Percentiles rank a stretch among this genome's conserved stretches.
phyloP scores from a whole-genome alignment of 2,329 filamentous ascomycete genomes.

The Aspergillus sp. region DNA sequence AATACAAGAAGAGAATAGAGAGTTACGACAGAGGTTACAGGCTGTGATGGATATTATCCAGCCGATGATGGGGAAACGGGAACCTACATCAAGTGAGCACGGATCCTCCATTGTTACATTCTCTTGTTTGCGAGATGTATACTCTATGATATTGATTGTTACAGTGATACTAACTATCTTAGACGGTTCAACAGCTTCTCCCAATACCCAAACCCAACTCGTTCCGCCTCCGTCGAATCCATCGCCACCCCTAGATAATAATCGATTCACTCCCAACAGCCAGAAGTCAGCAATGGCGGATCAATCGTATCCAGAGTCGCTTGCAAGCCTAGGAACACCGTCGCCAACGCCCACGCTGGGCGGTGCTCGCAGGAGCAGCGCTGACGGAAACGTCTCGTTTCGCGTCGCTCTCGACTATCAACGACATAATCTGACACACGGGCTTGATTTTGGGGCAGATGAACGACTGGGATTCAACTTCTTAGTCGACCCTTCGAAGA shows the following conservation, averaged over 20 bases:
- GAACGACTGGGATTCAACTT: slow-evolving; percentile 69
- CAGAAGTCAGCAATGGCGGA: slow-evolving; percentile 16
- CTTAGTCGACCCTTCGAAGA: slow-evolving; percentile 57
- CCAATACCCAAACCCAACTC: slow-evolving; percentile 10
- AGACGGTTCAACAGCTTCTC: slow-evolving; percentile 3
- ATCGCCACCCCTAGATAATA: slow-evolving; percentile 22
- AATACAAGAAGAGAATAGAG: slow-evolving; percentile 70
- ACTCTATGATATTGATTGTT: background rate
- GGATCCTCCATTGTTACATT: background rate
- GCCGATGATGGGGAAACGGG: slow-evolving; percentile 35
- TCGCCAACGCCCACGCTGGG: slow-evolving; percentile 21
- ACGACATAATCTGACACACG: slow-evolving; percentile 42
- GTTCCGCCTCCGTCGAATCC: slow-evolving; percentile 14
- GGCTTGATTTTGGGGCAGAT: slow-evolving; percentile 50
- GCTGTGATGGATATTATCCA: slow-evolving; percentile 53
- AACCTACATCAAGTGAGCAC: slow-evolving; percentile 19
- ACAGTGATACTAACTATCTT: background rate
- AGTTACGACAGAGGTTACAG: slow-evolving; percentile 63
- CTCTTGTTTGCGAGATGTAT: background rate
- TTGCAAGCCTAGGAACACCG: slow-evolving; percentile 22
- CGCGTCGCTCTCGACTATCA: slow-evolving; percentile 38
- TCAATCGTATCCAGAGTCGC: slow-evolving; percentile 22
- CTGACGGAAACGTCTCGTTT: slow-evolving; percentile 21
- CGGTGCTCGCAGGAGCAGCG: slow-evolving; percentile 20
- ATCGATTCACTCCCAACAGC: slow-evolving; percentile 14